Evolutionary conservation across 2,329 filamentous ascomycete species (phyloP).

Genomic region (Hypoxylon sp.): DNA sequence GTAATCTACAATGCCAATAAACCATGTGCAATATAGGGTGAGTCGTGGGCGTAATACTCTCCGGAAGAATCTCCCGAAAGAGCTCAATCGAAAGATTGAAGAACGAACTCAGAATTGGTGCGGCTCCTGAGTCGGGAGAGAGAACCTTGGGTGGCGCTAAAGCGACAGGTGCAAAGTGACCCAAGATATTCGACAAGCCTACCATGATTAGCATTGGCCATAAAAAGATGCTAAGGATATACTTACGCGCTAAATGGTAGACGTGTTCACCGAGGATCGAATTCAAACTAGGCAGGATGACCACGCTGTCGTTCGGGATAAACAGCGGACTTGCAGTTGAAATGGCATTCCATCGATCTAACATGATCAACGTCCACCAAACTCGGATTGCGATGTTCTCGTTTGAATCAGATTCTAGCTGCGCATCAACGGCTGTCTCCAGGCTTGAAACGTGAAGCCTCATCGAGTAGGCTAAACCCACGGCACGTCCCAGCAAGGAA

Average conservation of each 20-base stretch:
- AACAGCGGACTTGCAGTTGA: slow-evolving; percentile 73
- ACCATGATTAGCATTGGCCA: slow-evolving; percentile 26
- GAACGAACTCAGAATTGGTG: slow-evolving; percentile 63
- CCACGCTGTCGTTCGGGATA: slow-evolving; percentile 73
- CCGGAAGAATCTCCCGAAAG: slow-evolving; percentile 75
- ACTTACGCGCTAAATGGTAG: slow-evolving; percentile 77
- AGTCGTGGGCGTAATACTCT: slow-evolving; percentile 65
- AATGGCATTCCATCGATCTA: slow-evolving; percentile 82
- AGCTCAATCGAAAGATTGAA: slow-evolving; percentile 73
- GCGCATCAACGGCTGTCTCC: slow-evolving; percentile 58
- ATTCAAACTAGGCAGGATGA: slow-evolving; percentile 72
- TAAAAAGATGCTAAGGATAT: background rate
- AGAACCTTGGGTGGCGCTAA: slow-evolving; percentile 61
- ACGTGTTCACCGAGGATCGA: slow-evolving; percentile 72
- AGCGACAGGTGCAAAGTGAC: slow-evolving; percentile 65
- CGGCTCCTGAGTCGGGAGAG: slow-evolving; percentile 58
- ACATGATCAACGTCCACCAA: slow-evolving; percentile 80
- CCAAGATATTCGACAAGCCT: slow-evolving; percentile 73
- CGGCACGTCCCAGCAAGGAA: slow-evolving; percentile 74
- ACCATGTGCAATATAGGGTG: slow-evolving; percentile 74
- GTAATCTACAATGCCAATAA: slow-evolving; percentile 78
- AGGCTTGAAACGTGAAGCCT: slow-evolving; percentile 67
- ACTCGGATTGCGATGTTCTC: slow-evolving; percentile 74
- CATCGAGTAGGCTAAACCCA: slow-evolving; percentile 75
- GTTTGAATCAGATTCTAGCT: slow-evolving; percentile 71